Percentiles rank a stretch among this genome's conserved stretches.
phyloP scores from a whole-genome alignment of 768 basidiomycete genomes.

The Mycena maculata region DNA sequence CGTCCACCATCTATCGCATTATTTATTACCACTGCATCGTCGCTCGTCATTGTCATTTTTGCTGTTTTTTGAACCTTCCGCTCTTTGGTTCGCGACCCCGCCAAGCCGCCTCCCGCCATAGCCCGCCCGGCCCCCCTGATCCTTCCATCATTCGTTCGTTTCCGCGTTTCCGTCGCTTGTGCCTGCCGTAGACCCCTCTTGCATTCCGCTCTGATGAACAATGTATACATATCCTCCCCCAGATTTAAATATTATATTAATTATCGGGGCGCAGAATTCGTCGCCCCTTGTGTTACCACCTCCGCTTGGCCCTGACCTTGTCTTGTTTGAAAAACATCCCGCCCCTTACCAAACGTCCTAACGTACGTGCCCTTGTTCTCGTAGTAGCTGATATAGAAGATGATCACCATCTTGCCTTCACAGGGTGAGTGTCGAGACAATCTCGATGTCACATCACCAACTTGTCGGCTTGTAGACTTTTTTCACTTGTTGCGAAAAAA shows the following conservation, averaged over 20 bases:
- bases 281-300: not conserved
- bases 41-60: slow-evolving; percentile 30
- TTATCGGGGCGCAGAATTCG: slow-evolving; percentile 6
- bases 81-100: not conserved
- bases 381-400: too few species aligned
- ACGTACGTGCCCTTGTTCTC: not conserved
- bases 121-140: not conserved
- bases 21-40: slow-evolving; percentile 30
- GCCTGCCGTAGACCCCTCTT: slow-evolving; percentile 26
- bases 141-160: not conserved
- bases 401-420: too few species aligned
- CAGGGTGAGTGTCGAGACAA: too few species aligned
- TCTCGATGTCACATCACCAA: too few species aligned
- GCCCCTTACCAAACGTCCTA: too few species aligned
- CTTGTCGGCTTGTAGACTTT: too few species aligned
- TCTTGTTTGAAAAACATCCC: too few species aligned
- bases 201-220: slow-evolving; percentile 23
- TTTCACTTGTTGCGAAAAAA: too few species aligned
- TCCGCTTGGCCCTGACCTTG: not conserved
- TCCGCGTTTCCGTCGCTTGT: slow-evolving; percentile 15
- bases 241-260: slow-evolving; percentile 32
- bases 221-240: slow-evolving; percentile 17
- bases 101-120: not conserved
- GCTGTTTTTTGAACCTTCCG: slow-evolving; percentile 20
- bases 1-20: slow-evolving; percentile 21